phyloP scores from a whole-genome alignment of 495 filamentous ascomycete species.

The Penicillium steckii region DNA sequence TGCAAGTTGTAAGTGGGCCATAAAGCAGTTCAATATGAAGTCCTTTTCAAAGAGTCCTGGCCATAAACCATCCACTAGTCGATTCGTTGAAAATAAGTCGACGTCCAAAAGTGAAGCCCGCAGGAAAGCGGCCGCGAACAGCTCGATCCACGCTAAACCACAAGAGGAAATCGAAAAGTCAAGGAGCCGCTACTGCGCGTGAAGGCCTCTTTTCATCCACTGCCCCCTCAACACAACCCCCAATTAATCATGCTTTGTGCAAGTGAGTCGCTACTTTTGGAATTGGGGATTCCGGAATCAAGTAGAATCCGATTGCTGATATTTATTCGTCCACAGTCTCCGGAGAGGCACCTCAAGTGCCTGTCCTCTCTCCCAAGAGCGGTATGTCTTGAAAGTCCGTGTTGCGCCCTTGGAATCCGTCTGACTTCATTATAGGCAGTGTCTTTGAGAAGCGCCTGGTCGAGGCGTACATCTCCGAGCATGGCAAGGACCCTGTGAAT shows the following conservation, averaged over 20 bases:
- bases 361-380: constrained; percentile 91
- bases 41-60: background rate
- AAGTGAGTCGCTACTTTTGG: constrained; percentile 50
- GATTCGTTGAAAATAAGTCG: no score
- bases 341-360: constrained; percentile 92
- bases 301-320: background rate
- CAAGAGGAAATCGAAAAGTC: constrained; percentile 44
- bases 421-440: constrained; percentile 57
- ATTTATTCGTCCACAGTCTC: constrained; percentile 61
- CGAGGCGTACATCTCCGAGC: constrained; percentile 90
- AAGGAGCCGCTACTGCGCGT: constrained; percentile 38
- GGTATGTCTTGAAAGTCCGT: constrained; percentile 54
- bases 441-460: constrained; percentile 94
- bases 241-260: constrained; percentile 64
- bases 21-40: background rate
- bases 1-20: background rate
- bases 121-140: constrained; percentile 16
- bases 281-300: background rate
- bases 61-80: no score
- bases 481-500: constrained; percentile 91
- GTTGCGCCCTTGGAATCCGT: constrained; percentile 5
- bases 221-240: constrained; percentile 26
- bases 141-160: constrained; percentile 35
- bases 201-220: constrained; percentile 24
- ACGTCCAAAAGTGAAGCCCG: no score